Base-by-base conservation (phyloP, 805 yeast species). In the Ogataea degrootiae region DNA sequence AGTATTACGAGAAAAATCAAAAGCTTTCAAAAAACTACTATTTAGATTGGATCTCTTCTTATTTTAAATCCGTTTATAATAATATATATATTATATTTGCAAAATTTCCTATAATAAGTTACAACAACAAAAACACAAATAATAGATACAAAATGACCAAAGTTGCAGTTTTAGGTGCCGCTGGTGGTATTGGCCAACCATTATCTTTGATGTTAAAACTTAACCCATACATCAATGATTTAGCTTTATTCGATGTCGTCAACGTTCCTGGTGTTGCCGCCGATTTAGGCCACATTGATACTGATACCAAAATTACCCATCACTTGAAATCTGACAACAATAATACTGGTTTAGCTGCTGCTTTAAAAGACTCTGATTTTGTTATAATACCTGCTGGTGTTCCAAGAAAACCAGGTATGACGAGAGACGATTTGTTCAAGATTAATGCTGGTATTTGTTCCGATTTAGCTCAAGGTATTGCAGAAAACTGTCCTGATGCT, bases 351-450 rank as follows among this genome's bases (percentile, higher is more conserved):
- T 74, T 80, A 49, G 75, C 34, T 2, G n/a, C 15, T 17, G 67
- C 79, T 29, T 67, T 75, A 50, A 68, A 70, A 56, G 74, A 67
- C 42, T 48, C 75, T 15, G 70, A 75, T 55, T 57, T 75, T 56
- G 79, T 75, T 39, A 61, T 75, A 51, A 75, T 75, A 55, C 80
- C 80, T 36, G 79, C 79, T 37, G 97, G 97, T 77, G 95, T 91
- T 49, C 97, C 96, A 76, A 87, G 95, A 82, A 91, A 90, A 76
- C 97, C 97, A 59, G 97, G 97, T 71, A 91, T 91, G 97, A 88
- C 97, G 65, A 87, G 97, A 78, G 97, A 91, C 69, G 97, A 91
- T 67, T 78, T 91, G 62, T 91, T 91, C 84, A 85, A 87, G 78
- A 79, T 56, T 23, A 48, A 48, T 38, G 79, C 80, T 7, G 80